These are phyloP conservation scores for Ceratocystis albifundus DNA, from an alignment of 2,329 filamentous ascomycete genomes.

Conservation along the genomic window DNA sequence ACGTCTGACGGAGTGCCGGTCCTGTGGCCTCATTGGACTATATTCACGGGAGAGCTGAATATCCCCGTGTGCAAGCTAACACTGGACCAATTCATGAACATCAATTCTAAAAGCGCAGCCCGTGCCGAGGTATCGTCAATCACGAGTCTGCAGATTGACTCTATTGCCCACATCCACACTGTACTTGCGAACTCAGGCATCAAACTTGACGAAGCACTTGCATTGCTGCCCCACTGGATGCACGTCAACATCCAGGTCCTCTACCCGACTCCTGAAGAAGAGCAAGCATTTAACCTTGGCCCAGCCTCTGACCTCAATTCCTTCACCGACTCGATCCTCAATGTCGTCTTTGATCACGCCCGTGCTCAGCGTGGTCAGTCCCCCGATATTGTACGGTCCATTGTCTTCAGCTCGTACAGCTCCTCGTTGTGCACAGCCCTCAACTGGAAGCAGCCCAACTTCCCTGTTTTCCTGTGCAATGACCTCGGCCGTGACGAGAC, in stretches of 20 bases:
- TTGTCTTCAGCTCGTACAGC: conserved; percentile 93
- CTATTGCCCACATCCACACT: conserved; percentile 56
- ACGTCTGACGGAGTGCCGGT: conserved; percentile 81
- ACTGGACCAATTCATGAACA: conserved; percentile 55
- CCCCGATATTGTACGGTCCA: conserved; percentile 65
- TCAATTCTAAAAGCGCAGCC: conserved; percentile 36
- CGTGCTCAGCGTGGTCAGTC: conserved; percentile 52
- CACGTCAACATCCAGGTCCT: conserved; percentile 87
- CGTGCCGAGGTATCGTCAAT: conserved; percentile 37
- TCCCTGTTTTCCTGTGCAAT: conserved; percentile 90
- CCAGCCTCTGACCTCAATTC: conserved; percentile 73
- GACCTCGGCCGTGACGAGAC: conserved; percentile 54
- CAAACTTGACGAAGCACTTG: conserved; percentile 66
- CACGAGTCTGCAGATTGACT: conserved; percentile 38
- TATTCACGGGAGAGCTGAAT: conserved; percentile 63
- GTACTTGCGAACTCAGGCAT: conserved; percentile 64
- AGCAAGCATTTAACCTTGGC: conserved; percentile 55
- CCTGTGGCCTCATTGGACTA: conserved; percentile 74
- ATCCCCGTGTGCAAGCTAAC: conserved; percentile 72
- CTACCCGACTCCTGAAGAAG: conserved; percentile 68
- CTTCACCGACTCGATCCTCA: conserved; percentile 73
- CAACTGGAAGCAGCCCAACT: conserved; percentile 99
- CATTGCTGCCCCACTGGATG: conserved; percentile 62
- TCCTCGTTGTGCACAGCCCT: conserved; percentile 79
- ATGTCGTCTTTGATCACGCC: conserved; percentile 83